phyloP scores from a whole-genome alignment of 2,329 filamentous ascomycete genomes.

The Fusarium algeriense region DNA sequence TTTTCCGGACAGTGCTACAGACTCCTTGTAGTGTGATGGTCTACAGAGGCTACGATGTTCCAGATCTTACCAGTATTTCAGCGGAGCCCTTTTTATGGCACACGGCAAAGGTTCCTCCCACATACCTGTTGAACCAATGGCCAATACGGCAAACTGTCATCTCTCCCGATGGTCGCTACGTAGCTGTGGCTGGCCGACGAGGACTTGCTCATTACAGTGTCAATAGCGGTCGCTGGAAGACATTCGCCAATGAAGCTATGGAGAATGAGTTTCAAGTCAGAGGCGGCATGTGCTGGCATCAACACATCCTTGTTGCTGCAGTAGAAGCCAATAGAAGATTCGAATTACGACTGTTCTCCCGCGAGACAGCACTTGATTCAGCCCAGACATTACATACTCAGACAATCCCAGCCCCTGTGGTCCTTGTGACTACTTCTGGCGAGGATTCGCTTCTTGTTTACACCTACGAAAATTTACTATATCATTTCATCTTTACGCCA shows the following conservation, averaged over 20 bases:
- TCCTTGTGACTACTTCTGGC: constrained; percentile 88
- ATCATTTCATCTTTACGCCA: constrained; percentile 90
- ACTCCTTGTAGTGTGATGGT: constrained; percentile 90
- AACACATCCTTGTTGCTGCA: constrained; percentile 92
- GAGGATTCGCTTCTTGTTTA: constrained; percentile 97
- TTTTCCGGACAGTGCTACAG: constrained; percentile 89
- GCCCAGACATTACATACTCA: constrained; percentile 81
- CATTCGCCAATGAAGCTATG: constrained; percentile 81
- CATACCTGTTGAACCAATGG: constrained; percentile 92
- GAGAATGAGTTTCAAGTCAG: constrained; percentile 94
- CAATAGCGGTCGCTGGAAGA: constrained; percentile 94
- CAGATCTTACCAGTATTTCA: constrained; percentile 90
- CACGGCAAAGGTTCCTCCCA: constrained; percentile 84
- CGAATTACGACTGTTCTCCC: constrained; percentile 91
- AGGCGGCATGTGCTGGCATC: constrained; percentile 99
- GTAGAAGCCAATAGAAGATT: constrained; percentile 87
- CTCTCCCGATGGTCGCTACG: constrained; percentile 91
- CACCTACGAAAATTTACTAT: constrained; percentile 94
- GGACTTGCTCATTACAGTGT: constrained; percentile 97
- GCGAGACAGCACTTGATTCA: constrained; percentile 82
- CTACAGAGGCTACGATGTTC: constrained; percentile 92
- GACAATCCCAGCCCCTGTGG: constrained; percentile 84
- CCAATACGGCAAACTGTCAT: constrained; percentile 89
- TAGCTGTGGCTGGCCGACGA: constrained; percentile 93
- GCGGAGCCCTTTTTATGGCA: constrained; percentile 97